Percentiles rank a stretch among this genome's conserved stretches.
These are phyloP conservation scores for Westerdykella aurantiaca DNA, from an alignment of 2,329 filamentous ascomycete species.

Conservation along the genomic window DNA sequence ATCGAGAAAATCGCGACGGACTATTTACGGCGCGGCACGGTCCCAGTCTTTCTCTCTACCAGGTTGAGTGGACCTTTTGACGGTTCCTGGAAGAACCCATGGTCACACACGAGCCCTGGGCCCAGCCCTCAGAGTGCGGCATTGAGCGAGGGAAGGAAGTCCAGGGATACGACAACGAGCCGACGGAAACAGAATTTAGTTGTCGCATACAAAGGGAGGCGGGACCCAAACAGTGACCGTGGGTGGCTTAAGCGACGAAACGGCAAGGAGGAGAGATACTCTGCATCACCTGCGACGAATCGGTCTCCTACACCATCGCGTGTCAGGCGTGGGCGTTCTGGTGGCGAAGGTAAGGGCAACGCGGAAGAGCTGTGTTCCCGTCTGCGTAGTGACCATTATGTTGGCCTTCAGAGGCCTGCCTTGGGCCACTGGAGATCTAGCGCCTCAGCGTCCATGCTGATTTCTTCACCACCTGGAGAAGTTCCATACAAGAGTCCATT, in stretches of 20 bases:
- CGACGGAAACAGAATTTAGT: constrained; percentile 4
- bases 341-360: background rate
- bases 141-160: constrained; percentile 1
- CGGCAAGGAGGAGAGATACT: no score
- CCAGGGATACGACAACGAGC: constrained; percentile 3
- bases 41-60: constrained; percentile 56
- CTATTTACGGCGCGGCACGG: constrained; percentile 51
- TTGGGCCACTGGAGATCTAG: constrained; percentile 11
- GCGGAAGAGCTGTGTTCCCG: no score
- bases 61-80: constrained; percentile 58
- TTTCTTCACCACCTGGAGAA: constrained; percentile 12
- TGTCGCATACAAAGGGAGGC: no score
- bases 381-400: no score
- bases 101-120: constrained; percentile 12
- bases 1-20: constrained; percentile 56
- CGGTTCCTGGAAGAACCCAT: constrained; percentile 34
- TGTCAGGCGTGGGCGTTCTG: background rate
- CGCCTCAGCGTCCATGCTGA: constrained; percentile 21
- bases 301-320: constrained; percentile 18
- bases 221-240: no score
- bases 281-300: constrained; percentile 4
- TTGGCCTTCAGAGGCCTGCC: no score
- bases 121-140: background rate
- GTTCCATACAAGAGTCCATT: background rate
- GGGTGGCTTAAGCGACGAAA: no score